A percentile compares a stretch with the other conserved stretches of the same genome.
These are phyloP conservation scores for Lophiostoma macrostomum DNA, from an alignment of 495 filamentous ascomycete genomes.

Conservation along the genomic window DNA sequence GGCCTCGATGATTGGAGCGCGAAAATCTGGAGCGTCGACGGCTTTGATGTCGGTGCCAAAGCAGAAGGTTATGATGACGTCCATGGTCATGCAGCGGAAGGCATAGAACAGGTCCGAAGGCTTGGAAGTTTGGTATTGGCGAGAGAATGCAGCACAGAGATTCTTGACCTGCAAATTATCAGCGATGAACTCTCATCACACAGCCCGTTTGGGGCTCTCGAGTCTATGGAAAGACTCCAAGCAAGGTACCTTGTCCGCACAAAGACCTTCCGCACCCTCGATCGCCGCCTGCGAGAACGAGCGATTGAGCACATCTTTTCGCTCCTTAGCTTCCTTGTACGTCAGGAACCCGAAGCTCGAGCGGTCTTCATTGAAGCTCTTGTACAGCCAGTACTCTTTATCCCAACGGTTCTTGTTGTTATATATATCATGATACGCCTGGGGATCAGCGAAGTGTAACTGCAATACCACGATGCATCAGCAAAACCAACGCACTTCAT, in stretches of 20 bases:
- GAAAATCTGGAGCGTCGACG: constrained; percentile 37
- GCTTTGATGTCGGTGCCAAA: constrained; percentile 40
- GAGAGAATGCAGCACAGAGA: constrained; percentile 32
- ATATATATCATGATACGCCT: constrained; percentile 45
- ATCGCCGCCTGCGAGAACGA: constrained; percentile 43
- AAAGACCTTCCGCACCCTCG: constrained; percentile 36
- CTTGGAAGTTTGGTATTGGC: constrained; percentile 8
- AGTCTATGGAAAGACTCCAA: no score
- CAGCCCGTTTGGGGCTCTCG: no score
- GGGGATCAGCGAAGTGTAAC: constrained; percentile 45
- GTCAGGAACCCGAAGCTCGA: constrained; percentile 41
- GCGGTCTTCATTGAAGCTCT: constrained; percentile 38
- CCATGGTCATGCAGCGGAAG: constrained; percentile 43
- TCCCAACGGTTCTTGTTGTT: constrained; percentile 37
- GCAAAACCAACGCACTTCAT: no score
- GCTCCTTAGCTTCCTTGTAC: constrained; percentile 40
- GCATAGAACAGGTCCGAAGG: constrained; percentile 38
- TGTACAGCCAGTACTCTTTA: constrained; percentile 42
- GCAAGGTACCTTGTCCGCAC: constrained; percentile 42
- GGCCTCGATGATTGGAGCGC: constrained; percentile 37
- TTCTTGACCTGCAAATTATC: no score
- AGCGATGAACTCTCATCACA: no score
- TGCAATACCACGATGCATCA: constrained; percentile 21
- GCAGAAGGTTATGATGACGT: constrained; percentile 44
- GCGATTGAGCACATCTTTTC: constrained; percentile 40